Conservation (phyloP, 805 yeast genomes). For the Candida insectorum region DNA sequence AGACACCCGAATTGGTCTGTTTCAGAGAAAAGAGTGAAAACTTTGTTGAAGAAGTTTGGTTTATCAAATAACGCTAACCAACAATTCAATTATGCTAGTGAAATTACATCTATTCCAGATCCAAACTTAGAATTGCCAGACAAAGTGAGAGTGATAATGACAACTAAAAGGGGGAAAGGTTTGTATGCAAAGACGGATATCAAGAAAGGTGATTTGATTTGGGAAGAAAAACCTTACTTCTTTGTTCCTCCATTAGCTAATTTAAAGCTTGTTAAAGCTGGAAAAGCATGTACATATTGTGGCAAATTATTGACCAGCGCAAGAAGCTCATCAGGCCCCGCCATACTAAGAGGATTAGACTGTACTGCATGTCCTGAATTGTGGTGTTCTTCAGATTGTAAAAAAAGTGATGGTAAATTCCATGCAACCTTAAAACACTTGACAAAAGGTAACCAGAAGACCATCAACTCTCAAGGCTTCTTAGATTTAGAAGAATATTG, state of each 20-base stretch:
- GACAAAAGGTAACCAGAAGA: conserved; percentile 30
- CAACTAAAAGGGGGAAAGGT: conserved; percentile 58
- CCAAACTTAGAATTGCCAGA: conserved; percentile 42
- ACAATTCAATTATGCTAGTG: conserved; percentile 48
- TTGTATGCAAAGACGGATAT: conserved; percentile 50
- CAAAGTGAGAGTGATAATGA: conserved; percentile 43
- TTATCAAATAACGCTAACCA: conserved; percentile 32
- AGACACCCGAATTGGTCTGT: conserved; percentile 62
- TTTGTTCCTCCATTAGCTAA: conserved; percentile 69
- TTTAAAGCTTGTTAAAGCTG: conserved; percentile 51
- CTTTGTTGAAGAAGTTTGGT: conserved; percentile 54
- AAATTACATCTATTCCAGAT: conserved; percentile 50
- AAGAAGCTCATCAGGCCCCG: conserved; percentile 18
- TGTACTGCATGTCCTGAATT: conserved; percentile 62
- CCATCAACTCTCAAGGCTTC: conserved; percentile 50
- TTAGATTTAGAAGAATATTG: conserved; percentile 57
- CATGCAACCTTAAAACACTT: conserved; percentile 62
- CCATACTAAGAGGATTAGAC: conserved; percentile 49
- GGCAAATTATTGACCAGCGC: conserved; percentile 45
- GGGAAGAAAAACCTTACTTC: conserved; percentile 60
- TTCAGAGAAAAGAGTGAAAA: conserved; percentile 54
- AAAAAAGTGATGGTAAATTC: conserved; percentile 42
- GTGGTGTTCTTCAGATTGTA: conserved; percentile 71
- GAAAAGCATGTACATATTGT: conserved; percentile 73
- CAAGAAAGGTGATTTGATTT: conserved; percentile 49